Percentiles rank a stretch among this genome's conserved stretches.
Evolutionary conservation across 129 eudicot species (phyloP).

Genomic region (Oenanthe sinensis): DNA sequence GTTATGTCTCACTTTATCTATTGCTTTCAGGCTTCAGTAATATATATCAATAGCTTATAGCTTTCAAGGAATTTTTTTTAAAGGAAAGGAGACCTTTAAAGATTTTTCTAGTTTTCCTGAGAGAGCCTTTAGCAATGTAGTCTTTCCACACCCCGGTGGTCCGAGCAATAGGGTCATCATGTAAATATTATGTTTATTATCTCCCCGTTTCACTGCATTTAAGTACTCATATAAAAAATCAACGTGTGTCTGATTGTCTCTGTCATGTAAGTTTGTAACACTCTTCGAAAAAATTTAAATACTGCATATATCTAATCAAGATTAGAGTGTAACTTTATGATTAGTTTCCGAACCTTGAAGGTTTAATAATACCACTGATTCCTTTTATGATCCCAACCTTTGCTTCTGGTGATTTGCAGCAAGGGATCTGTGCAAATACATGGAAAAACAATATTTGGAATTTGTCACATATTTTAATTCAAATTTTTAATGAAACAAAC

Average conservation of each 20-base stretch:
- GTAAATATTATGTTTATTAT: background rate
- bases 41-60: background rate
- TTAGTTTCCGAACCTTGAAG: conserved; percentile 5
- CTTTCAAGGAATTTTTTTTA: background rate
- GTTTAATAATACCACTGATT: conserved; percentile 14
- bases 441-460: background rate
- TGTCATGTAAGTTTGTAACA: background rate
- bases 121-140: conserved; percentile 17
- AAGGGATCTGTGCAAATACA: background rate
- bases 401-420: background rate
- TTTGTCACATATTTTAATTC: background rate
- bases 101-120: conserved; percentile 17
- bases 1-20: background rate
- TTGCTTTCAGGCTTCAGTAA: background rate
- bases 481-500: background rate
- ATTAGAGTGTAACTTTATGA: background rate
- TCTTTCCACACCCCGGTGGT: conserved; percentile 21
- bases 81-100: conserved; percentile 2
- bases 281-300: background rate
- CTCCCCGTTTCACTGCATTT: background rate
- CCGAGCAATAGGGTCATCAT: conserved; percentile 21
- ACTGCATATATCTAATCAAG: background rate
- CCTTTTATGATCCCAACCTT: conserved; percentile 3
- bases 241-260: background rate
- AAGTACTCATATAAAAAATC: background rate